Evolutionary conservation across 2,329 filamentous ascomycete genomes (phyloP).

Genomic region (Stemphylium beticola): DNA sequence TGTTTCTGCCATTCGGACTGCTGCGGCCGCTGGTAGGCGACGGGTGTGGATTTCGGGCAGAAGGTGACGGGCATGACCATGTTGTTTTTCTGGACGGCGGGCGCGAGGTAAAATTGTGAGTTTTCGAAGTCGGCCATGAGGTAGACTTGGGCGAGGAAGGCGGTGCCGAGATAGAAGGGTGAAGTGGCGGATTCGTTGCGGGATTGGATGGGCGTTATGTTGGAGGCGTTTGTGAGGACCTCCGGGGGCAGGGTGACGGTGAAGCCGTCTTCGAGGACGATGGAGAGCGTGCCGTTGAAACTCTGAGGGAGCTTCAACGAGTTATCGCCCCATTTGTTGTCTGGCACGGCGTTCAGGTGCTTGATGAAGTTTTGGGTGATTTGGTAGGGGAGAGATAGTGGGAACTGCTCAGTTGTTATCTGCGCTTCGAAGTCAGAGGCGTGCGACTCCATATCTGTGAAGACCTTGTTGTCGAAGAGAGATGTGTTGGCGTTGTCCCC

Average conservation of each 20-base stretch:
- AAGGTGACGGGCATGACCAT: conserved; percentile 51
- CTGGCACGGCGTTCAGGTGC: conserved; percentile 41
- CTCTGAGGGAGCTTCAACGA: conserved; percentile 45
- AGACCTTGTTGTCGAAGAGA: conserved; percentile 40
- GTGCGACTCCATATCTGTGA: conserved; percentile 41
- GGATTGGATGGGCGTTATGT: conserved; percentile 46
- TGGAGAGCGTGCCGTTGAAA: conserved; percentile 50
- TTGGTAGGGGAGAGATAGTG: conserved; percentile 49
- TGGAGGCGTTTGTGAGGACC: conserved; percentile 48
- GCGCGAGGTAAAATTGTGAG: conserved; percentile 50
- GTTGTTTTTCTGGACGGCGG: conserved; percentile 48
- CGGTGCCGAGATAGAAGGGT: conserved; percentile 48
- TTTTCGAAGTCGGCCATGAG: conserved; percentile 53
- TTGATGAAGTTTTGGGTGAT: conserved; percentile 51
- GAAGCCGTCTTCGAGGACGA: conserved; percentile 51
- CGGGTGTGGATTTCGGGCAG: conserved; percentile 48
- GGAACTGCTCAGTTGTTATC: conserved; percentile 53
- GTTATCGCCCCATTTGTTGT: conserved; percentile 48
- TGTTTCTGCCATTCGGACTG: conserved; percentile 40
- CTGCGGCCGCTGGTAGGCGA: conserved; percentile 38
- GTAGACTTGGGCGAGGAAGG: conserved; percentile 53
- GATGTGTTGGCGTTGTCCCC: conserved; percentile 40
- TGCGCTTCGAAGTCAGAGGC: conserved; percentile 48
- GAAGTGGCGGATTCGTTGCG: conserved; percentile 33
- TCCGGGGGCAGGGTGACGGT: conserved; percentile 48